Evolutionary conservation across 768 basidiomycete species (phyloP).

Genomic region (Agaricus subrufescens): DNA sequence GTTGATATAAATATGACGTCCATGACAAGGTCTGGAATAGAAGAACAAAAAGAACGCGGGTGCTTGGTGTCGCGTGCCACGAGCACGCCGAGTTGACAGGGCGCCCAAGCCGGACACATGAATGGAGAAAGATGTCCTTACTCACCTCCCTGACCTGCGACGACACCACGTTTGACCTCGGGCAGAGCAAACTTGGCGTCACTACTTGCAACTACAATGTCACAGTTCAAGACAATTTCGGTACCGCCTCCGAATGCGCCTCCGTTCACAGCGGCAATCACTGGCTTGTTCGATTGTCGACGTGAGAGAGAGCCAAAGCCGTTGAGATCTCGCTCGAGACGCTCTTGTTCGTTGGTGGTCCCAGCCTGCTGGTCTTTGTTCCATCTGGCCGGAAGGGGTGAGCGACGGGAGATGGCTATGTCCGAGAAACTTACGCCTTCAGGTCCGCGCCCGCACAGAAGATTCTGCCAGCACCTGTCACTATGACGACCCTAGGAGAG

Average conservation of each 20-base stretch:
- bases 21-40: background rate
- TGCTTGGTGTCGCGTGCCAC: background rate
- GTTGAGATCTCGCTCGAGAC: slow-evolving; percentile 32
- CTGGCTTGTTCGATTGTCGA: slow-evolving; percentile 61
- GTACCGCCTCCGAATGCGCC: slow-evolving; percentile 64
- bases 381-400: slow-evolving; percentile 43
- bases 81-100: no score
- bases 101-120: background rate
- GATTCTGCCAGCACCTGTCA: slow-evolving; percentile 67
- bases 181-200: slow-evolving; percentile 70
- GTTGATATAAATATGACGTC: slow-evolving; percentile 1
- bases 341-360: slow-evolving; percentile 37
- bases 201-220: slow-evolving; percentile 65
- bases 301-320: slow-evolving; percentile 77
- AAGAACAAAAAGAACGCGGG: background rate
- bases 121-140: slow-evolving; percentile 4
- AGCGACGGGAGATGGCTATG: background rate
- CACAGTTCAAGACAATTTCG: slow-evolving; percentile 72
- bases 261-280: slow-evolving; percentile 81
- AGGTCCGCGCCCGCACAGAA: slow-evolving; percentile 85
- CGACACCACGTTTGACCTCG: slow-evolving; percentile 74
- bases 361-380: slow-evolving; percentile 44
- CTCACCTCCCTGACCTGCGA: slow-evolving; percentile 68
- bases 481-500: slow-evolving; percentile 57
- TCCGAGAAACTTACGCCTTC: slow-evolving; percentile 47